Evolutionary conservation across 306 rosid species (phyloP), one percentile per base, ranked within the genome.

Genomic region (Vicia faba): DNA sequence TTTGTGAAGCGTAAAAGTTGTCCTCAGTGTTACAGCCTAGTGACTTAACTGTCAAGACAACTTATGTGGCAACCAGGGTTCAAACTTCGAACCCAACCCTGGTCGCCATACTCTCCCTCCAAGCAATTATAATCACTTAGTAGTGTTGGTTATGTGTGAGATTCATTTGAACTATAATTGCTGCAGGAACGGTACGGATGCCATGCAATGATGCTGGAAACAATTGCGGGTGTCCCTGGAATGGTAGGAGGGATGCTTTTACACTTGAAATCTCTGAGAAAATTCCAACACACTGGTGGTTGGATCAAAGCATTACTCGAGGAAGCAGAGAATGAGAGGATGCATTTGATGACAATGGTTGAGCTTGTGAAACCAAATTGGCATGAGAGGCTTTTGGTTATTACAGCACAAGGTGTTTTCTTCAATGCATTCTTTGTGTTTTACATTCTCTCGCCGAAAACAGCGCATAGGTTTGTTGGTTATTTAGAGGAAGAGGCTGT

Each of bases 271-370:
- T 86, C 92, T 5, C 87, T 89, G 12, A 73, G 92, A 14, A 80
- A 70, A 80, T 86, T 86, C 58, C 77, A 89, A 64, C 92, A 89
- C 16, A 82, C 84, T 18, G 92, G 92, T 0, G 92, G 96, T 8
- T 89, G 96, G 92, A 69, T 89, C 80, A 89, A 86, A 44, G 96
- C 96, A 3, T 43, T 89, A 66, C 88, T 89, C 2, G 96, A 89
- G 66, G 96, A 89, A 66, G 96, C 96, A 40, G 96, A 89, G 80
- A 89, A 89, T 49, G 96, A 86, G 80, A 86, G 96, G 75, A 86
- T 89, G 96, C 96, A 89, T 81, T 64, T 89, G 41, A 89, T 86
- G 96, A 89, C 96, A 0, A 84, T 89, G 90, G 83, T 75, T 64
- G 96, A 89, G 75, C 85, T 89, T 0, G 96, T 89, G 64, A 76